Conservation (phyloP, 257 asterid genomes). For the Forsythia suspensa region DNA sequence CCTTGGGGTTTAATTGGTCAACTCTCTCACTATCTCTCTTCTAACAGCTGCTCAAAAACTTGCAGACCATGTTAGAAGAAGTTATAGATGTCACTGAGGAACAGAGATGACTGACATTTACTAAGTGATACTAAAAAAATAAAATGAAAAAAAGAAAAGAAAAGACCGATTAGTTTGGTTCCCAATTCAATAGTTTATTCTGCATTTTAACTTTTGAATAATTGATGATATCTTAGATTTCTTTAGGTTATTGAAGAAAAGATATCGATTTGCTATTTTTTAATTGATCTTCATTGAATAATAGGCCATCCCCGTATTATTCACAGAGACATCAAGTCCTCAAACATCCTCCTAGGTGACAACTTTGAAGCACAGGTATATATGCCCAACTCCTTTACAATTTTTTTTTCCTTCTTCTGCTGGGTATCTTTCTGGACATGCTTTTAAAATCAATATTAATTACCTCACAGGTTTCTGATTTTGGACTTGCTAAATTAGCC, state of each 20-base stretch:
- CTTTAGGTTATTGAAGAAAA: constrained; percentile 6
- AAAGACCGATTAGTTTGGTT: not conserved
- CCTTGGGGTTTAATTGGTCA: not conserved
- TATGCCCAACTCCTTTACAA: not conserved
- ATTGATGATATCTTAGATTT: not conserved
- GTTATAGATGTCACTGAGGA: not conserved
- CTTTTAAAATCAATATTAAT: not conserved
- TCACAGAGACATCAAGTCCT: constrained; percentile 96
- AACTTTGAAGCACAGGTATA: constrained; percentile 91
- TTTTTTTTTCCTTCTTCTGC: not conserved
- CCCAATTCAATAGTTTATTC: not conserved
- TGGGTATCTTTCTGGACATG: not conserved
- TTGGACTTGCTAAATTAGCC: constrained; percentile 91
- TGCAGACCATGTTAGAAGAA: not conserved
- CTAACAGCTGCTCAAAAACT: not conserved
- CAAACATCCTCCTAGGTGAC: constrained; percentile 79
- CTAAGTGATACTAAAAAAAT: not conserved
- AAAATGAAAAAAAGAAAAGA: not conserved
- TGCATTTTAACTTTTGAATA: not conserved
- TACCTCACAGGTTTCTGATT: constrained; percentile 79
- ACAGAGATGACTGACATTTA: not conserved
- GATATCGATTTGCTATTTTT: constrained; percentile 7
- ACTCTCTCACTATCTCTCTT: not conserved
- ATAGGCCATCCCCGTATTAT: constrained; percentile 88
- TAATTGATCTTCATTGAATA: constrained; percentile 11